Conservation (phyloP, 2,329 filamentous ascomycete species). For the Phyllosticta capitalensis region DNA sequence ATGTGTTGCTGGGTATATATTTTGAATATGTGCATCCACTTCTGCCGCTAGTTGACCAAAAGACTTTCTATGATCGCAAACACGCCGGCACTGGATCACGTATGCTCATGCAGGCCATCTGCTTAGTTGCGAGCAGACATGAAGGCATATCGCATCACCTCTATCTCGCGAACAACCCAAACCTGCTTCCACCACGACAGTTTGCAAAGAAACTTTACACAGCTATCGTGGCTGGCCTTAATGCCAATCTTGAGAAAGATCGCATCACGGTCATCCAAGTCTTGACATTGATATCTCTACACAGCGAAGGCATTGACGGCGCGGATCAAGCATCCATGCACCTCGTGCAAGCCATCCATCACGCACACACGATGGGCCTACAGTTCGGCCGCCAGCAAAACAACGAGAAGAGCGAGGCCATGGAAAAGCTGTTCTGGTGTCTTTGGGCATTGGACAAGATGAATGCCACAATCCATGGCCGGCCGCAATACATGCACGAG, state of each 20-base stretch:
- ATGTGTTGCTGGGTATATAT: constrained; percentile 35
- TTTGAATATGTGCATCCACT: constrained; percentile 38
- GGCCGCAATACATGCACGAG: constrained; percentile 40
- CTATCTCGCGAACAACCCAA: constrained; percentile 26
- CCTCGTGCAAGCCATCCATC: constrained; percentile 39
- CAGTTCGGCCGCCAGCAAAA: constrained; percentile 29
- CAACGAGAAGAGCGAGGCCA: constrained; percentile 27
- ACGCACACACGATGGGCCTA: constrained; percentile 40
- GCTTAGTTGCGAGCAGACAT: constrained; percentile 40
- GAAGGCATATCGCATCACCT: constrained; percentile 32
- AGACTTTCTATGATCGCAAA: constrained; percentile 31
- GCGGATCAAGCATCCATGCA: constrained; percentile 39
- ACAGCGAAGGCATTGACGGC: constrained; percentile 39
- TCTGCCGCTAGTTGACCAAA: constrained; percentile 37
- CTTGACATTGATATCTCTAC: constrained; percentile 37
- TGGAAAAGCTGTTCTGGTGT: constrained; percentile 41
- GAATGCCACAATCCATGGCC: constrained; percentile 38
- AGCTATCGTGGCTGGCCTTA: constrained; percentile 32
- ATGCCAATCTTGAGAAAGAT: constrained; percentile 34
- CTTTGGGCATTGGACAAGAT: constrained; percentile 41
- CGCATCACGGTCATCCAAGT: constrained; percentile 39
- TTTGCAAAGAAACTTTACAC: constrained; percentile 38
- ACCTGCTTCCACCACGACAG: constrained; percentile 29
- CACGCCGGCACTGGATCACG: constrained; percentile 27
- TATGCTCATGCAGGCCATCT: constrained; percentile 36